Evolutionary conservation across 2,329 filamentous ascomycete species (phyloP), one percentile per base, ranked within the genome.

Genomic region (Colletotrichum musicola): DNA sequence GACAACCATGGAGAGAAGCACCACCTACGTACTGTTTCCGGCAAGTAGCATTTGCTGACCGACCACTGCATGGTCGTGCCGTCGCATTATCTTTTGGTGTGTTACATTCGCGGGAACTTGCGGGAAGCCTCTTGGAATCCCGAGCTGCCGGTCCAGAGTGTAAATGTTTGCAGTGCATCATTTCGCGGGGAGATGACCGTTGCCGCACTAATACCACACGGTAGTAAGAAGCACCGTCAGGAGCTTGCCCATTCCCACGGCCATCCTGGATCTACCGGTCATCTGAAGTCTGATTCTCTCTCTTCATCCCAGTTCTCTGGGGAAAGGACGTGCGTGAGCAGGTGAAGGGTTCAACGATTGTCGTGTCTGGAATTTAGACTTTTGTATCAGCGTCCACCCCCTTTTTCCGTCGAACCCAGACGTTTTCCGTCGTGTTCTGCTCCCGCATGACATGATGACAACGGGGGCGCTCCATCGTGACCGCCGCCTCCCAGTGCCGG

Each of bases 101-200:
- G 64, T 64, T 64, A 40, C 64, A 58, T 47, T 35, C 44, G 30
- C 64, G 60, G 53, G 47, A 54, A 54, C 47, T 64, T 64, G 64
- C 64, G 60, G 64, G 46, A 63, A 35, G 14, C 20, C 38, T 38
- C 46, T 20, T 54, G 10, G 14, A 35, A 40, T 38, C 46, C 46
- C 42, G 40, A 42, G 22, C 38, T 42, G 20, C 42, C 25, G 35
- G 59, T 27, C 50, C 27, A 20, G 50, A 46, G 30, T 44, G n/a
- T 20, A 54, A 62, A 47, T 25, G 60, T 46, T 40, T 13, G n/a
- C 30, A 20, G 53, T 35, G 35, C 47, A 14, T 6, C 18, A 25
- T 46, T 54, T 35, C 49, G 38, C 59, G 57, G 57, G 18, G 18
- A 20, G 30, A 51, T 60, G 46, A 7, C 46, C 57, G 57, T 30